Percentiles rank a stretch among this genome's conserved stretches.
These are phyloP conservation scores for Paramecium caudatum DNA, from an alignment of 73 alveolate genomes.

Conservation along the genomic window DNA sequence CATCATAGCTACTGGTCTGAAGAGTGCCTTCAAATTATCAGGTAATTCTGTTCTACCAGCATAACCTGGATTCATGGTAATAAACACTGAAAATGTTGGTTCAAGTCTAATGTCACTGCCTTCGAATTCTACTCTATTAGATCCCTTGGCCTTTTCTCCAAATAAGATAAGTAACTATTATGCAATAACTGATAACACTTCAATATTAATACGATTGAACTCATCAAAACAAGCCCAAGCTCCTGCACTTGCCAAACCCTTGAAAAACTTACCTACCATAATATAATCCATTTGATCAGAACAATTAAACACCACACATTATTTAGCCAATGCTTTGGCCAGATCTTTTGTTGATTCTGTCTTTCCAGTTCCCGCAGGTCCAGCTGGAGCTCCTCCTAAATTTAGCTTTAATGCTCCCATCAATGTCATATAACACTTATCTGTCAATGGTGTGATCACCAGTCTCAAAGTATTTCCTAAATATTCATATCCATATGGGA, in stretches of 20 bases:
- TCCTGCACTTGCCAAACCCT: slow-evolving; percentile 88
- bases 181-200: slow-evolving; percentile 88
- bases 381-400: slow-evolving; percentile 87
- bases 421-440: slow-evolving; percentile 82
- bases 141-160: slow-evolving; percentile 92
- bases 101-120: slow-evolving; percentile 93
- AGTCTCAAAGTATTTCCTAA: slow-evolving; percentile 83
- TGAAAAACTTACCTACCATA: slow-evolving; percentile 84
- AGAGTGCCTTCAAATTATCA: slow-evolving; percentile 82
- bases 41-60: slow-evolving; percentile 88
- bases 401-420: slow-evolving; percentile 87
- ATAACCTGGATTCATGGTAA: slow-evolving; percentile 89
- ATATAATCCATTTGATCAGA: slow-evolving; percentile 88
- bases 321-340: slow-evolving; percentile 83
- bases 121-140: slow-evolving; percentile 93
- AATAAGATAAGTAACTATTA: slow-evolving; percentile 86
- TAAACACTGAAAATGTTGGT: slow-evolving; percentile 94
- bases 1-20: slow-evolving; percentile 85
- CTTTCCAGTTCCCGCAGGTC: slow-evolving; percentile 90
- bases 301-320: slow-evolving; percentile 81
- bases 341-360: slow-evolving; percentile 87
- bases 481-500: slow-evolving; percentile 91
- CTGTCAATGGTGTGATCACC: slow-evolving; percentile 86
- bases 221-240: slow-evolving; percentile 92
- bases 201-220: slow-evolving; percentile 86